Base-by-base conservation (phyloP, 2,329 filamentous ascomycete species). In the Sporothrix mexicana region DNA sequence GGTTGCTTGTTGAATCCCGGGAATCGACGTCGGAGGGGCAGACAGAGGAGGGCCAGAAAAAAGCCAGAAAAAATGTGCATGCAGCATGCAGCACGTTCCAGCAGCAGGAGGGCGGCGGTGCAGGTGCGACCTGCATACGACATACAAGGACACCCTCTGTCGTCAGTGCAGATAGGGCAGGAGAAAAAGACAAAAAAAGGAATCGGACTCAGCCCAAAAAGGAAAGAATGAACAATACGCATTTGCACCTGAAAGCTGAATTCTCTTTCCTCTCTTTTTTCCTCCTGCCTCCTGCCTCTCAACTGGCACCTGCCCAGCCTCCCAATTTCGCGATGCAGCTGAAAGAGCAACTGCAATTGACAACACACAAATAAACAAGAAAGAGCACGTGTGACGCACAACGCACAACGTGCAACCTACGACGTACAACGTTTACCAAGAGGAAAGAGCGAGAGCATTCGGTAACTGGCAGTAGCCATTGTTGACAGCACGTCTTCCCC, bases 101-200 rank as follows among this genome's bases (percentile, higher is more conserved):
- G 73, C 73, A 72, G 73, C 25, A 2, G 20, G 61, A 23, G 59
- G 45, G 73, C 73, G 74, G 74, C 74, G 62, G 74, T 72, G 74
- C 73, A 75, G 43, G 62, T 67, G 55, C 68, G 70, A 75, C 72
- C 74, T 74, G 72, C 74, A 72, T 74, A 47, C 36, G 55, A 70
- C 72, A 71, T 74, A 47, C 41, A 69, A 45, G 66, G 23, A 68
- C 66, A 57, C 66, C 66, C 66, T 69, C 66, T 69, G 23, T 57
- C 47, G 49, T 53, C 49, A 43, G 25, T 66, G 36, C 2, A 25
- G 62, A 67, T 17, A 7, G 47, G 25, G 30, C n/a, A 55, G 66
- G 64, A 30, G 36, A 47, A 41, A n/a, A n/a, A n/a, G n/a, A n/a
- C n/a, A n/a, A n/a, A n/a, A n/a, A n/a, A n/a, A 36, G 30, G 30